These are phyloP conservation scores for Voacanga thouarsii DNA, from an alignment of 257 asterid species.

Conservation along the genomic window DNA sequence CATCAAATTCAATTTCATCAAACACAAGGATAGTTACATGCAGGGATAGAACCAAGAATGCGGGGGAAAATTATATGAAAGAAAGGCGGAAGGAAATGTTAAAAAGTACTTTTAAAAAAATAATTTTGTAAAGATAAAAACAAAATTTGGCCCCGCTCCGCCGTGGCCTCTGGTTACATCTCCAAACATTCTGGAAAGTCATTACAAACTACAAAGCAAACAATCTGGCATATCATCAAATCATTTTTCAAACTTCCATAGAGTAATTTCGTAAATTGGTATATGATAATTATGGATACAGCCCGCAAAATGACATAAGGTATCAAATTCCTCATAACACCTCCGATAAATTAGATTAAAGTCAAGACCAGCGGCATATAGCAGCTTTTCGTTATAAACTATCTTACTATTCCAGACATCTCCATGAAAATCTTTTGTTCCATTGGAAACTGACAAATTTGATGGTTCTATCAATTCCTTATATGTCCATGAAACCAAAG, in stretches of 20 bases:
- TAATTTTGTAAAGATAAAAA: too few species aligned
- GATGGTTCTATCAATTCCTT: not conserved
- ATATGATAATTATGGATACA: not conserved
- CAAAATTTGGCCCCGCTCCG: too few species aligned
- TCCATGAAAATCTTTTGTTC: not conserved
- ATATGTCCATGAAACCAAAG: not conserved
- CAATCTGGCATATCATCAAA: not conserved
- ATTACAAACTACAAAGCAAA: not conserved
- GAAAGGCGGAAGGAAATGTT: too few species aligned
- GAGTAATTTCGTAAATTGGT: not conserved
- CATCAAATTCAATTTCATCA: not conserved
- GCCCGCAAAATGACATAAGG: not conserved
- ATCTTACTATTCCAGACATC: not conserved
- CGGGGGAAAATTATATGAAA: too few species aligned
- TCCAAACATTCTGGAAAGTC: not conserved
- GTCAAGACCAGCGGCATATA: not conserved
- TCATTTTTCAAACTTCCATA: not conserved
- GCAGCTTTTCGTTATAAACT: not conserved
- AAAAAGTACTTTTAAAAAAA: too few species aligned
- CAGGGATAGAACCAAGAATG: too few species aligned
- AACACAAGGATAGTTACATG: not conserved
- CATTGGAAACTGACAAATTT: not conserved
- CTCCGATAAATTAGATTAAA: not conserved
- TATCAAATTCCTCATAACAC: not conserved
- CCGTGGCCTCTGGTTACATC: not conserved